Conservation (phyloP, 768 basidiomycete genomes). For the Rhodotorula kratochvilovae region DNA sequence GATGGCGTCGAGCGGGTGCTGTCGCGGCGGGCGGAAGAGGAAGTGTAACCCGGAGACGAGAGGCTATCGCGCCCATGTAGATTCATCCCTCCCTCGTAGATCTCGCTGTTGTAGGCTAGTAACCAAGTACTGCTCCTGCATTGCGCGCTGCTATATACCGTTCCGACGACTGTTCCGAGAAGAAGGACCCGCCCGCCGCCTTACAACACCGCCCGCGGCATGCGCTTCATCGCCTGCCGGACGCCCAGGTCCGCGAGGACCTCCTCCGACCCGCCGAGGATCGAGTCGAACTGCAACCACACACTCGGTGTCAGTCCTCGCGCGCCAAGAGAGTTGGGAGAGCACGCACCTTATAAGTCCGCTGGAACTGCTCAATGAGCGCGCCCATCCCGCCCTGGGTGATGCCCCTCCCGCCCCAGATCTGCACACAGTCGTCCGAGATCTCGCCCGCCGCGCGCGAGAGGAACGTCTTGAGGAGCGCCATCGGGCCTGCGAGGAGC, state of each 20-base stretch:
- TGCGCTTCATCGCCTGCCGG: constrained; percentile 21
- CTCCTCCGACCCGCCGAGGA: constrained; percentile 27
- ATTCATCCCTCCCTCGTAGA: too few species aligned
- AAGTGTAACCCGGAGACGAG: too few species aligned
- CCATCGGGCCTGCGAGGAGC: constrained; percentile 19
- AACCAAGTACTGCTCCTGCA: too few species aligned
- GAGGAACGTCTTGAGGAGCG: constrained; percentile 28
- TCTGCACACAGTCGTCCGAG: constrained; percentile 64
- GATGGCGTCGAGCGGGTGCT: background rate
- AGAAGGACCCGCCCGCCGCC: too few species aligned
- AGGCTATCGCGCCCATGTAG: too few species aligned
- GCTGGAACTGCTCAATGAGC: constrained; percentile 54
- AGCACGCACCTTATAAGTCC: background rate
- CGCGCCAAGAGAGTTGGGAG: background rate
- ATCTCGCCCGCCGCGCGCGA: constrained; percentile 11
- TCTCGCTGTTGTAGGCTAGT: too few species aligned
- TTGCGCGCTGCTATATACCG: background rate
- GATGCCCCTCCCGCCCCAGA: constrained; percentile 78
- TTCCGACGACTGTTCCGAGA: background rate
- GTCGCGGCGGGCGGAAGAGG: too few species aligned
- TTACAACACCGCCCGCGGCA: constrained; percentile 24
- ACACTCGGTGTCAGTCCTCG: background rate
- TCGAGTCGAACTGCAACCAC: constrained; percentile 23
- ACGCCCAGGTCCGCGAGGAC: constrained; percentile 25
- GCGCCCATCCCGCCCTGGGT: constrained; percentile 76